Percentiles rank a stretch among this genome's conserved stretches.
These are phyloP conservation scores for Spathaspora boniae DNA, from an alignment of 805 yeast genomes.

Conservation along the genomic window DNA sequence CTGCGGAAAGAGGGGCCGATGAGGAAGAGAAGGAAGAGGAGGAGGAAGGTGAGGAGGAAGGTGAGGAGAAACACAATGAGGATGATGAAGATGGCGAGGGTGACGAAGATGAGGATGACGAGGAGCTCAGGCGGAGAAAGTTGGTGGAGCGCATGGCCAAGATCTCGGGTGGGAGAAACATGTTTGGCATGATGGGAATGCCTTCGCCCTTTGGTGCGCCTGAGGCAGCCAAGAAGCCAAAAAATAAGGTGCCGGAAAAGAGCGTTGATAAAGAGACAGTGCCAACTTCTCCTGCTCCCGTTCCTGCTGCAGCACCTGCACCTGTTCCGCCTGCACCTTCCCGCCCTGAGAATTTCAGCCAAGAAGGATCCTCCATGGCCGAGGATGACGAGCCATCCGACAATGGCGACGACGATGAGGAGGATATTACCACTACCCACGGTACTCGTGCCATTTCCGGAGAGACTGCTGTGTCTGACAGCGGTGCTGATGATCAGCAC, in stretches of 20 bases:
- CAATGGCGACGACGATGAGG: conserved; percentile 8
- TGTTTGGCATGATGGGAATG: conserved; percentile 71
- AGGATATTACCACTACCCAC: background rate
- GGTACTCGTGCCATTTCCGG: background rate
- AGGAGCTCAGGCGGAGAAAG: conserved; percentile 69
- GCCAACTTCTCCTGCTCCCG: conserved; percentile 29
- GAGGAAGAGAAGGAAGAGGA: conserved; percentile 11
- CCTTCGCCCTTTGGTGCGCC: conserved; percentile 35
- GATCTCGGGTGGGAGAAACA: conserved; percentile 79
- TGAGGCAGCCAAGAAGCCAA: conserved; percentile 9
- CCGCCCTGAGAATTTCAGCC: conserved; percentile 16
- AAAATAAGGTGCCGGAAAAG: too few species aligned
- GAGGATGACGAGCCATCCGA: conserved; percentile 21
- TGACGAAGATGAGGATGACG: conserved; percentile 66
- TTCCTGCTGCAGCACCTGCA: conserved; percentile 53
- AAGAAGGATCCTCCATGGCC: conserved; percentile 15
- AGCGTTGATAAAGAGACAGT: too few species aligned
- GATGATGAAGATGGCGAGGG: conserved; percentile 50
- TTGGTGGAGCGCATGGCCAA: conserved; percentile 95
- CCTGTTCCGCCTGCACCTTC: conserved; percentile 26
- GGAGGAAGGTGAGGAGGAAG: conserved; percentile 11
- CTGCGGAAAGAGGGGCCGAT: conserved; percentile 1
- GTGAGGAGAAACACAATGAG: conserved; percentile 23
- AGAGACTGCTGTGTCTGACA: conserved; percentile 5
- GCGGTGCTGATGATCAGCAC: conserved; percentile 8